These are phyloP conservation scores for Saksenaea oblongispora DNA, from an alignment of 371 early-diverging fungal genomes.

Conservation along the genomic window DNA sequence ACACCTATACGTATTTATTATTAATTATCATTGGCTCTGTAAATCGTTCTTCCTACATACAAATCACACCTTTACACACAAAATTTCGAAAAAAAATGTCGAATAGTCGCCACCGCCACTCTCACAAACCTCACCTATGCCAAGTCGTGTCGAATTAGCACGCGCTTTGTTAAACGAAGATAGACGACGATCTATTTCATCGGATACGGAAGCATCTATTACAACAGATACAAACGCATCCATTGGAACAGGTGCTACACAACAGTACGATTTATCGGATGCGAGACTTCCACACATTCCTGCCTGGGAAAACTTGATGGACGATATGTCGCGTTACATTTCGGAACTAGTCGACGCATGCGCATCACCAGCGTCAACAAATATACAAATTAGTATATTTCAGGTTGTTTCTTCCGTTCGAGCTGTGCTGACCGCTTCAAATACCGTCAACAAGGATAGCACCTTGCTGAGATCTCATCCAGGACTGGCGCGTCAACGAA, in stretches of 20 bases:
- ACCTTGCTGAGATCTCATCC: conserved; percentile 37
- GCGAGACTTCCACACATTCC: conserved; percentile 4
- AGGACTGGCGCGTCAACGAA: conserved; percentile 43
- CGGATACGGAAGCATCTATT: conserved; percentile 9
- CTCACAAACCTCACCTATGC: conserved; percentile 1
- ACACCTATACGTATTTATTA: background rate
- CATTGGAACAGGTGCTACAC: background rate
- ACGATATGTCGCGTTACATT: conserved; percentile 15
- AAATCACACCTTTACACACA: background rate
- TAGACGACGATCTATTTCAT: conserved; percentile 12
- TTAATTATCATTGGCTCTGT: background rate
- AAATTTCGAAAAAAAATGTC: background rate
- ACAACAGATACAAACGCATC: conserved; percentile 8
- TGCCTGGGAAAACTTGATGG: conserved; percentile 11
- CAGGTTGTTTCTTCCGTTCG: conserved; percentile 43
- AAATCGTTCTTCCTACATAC: background rate
- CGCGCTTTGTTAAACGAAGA: conserved; percentile 33
- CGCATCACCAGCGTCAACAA: conserved; percentile 7
- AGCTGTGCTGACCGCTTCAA: conserved; percentile 39
- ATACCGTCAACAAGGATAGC: conserved; percentile 45
- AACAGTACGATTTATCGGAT: background rate
- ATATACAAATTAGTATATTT: conserved; percentile 26
- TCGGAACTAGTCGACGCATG: conserved; percentile 30
- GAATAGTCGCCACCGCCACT: conserved; percentile 17
- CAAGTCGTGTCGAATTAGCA: conserved; percentile 31